Base-by-base conservation (phyloP, 2,329 filamentous ascomycete species). In the Camillea tinctor region DNA sequence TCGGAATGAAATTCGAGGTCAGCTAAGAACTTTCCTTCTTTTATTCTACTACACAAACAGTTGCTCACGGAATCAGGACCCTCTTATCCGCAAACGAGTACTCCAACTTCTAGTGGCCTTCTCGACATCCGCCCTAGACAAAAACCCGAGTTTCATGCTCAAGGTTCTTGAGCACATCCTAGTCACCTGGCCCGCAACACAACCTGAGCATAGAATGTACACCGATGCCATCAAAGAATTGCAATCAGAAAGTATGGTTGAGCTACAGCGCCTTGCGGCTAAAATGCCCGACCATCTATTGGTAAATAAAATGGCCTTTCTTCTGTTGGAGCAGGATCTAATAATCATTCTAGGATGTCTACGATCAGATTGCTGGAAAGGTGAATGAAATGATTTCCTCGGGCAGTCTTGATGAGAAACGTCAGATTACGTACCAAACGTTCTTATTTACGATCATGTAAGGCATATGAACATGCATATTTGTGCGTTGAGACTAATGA, bases 401-500 rank as follows among this genome's bases (percentile, higher is more conserved):
- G 53, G 86, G 90, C 26, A 83, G 84, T 57, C 78, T 90, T 26
- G 94, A 97, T 69, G 89, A 94, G 69, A 92, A 93, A 71, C 86
- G 93, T 30, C 87, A 91, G 59, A 88, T 95, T 70, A 92, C 93
- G 1, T 93, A 96, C 69, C 91, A 88, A 67, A 94, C 93, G 9
- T 94, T 98, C 64, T 81, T 98, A 0, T 96, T 99, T 73, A 95
- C 96, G 60, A 95, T 99, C 63, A 89, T 95, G 85, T 90, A 78
- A 71, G 81, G 73, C 21, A 9, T 36, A 8, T 7, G 11, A 26
- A 9, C 6, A 55, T 50, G 6, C 49, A 15, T 44, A 5, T 49
- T 17, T 17, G 40, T 19, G 13, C 11, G 17, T 8, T 30, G 26
- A 26, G 60, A 23, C 65, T 67, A 51, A 62, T 63, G 68, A 58